Evolutionary conservation across 1,284 basidiomycete species (phyloP), one percentile per base, ranked within the genome.

Genomic region (Wallemia mellicola): DNA sequence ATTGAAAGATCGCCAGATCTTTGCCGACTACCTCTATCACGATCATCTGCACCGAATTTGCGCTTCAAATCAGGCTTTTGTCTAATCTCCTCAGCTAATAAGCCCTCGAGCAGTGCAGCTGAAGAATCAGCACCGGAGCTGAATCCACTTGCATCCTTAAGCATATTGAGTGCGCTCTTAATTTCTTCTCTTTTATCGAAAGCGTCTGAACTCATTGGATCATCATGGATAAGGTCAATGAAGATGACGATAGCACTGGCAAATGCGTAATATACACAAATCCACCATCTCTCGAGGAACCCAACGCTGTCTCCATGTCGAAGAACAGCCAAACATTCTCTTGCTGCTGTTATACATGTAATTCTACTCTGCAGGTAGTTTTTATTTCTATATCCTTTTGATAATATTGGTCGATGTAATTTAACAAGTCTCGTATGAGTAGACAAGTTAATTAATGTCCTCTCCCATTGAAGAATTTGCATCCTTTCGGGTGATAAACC

Each of bases 251-350:
- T 64, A 14, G 67, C 68, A 15, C 70, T 69, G 2, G 71, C 69
- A 54, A 60, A 62, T 9, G 59, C 54, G 48, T 60, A 61, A 24
- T 60, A 57, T 1, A 60, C 55, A 2, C 59, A 30, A 17, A 62
- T 60, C 60, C 70, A 72, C 71, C 71, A 72, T 64, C 69, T 69
- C 60, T 72, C 71, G 58, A 72, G 60, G 63, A 71, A 72, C 15
- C 66, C 63, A 24, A 69, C 68, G 2, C 67, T 67, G 0, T 65
- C 62, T 24, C 65, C 63, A 60, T 67, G 67, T 54, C 64, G 65
- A 67, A 72, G 70, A 63, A 72, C 66, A 60, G 68, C 65, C 63
- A 72, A 60, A 59, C 66, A 68, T 22, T 69, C 69, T 54, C 70
- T 66, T 7, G 71, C 71, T 2, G 71, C 71, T 9, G 68, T 65